phyloP scores from a whole-genome alignment of 495 filamentous ascomycete genomes.

The Neurospora sp. region DNA sequence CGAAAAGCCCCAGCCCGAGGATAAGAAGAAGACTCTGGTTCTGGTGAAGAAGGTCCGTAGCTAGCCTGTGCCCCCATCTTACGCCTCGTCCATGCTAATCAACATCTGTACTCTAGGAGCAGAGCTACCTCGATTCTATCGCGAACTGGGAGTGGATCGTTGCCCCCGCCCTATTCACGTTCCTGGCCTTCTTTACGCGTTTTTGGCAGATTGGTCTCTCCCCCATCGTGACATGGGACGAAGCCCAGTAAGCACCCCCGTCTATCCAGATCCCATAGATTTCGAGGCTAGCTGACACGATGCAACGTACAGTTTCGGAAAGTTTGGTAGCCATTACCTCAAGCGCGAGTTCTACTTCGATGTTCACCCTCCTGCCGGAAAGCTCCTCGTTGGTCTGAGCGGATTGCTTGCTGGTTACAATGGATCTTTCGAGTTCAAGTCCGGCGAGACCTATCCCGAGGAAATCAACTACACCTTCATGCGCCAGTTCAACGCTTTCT shows the following conservation, averaged over 20 bases:
- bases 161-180: slow-evolving; percentile 80
- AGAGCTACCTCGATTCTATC: slow-evolving; percentile 52
- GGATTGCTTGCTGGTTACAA: slow-evolving; percentile 96
- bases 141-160: slow-evolving; percentile 79
- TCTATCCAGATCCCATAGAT: slow-evolving; percentile 4
- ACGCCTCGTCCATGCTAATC: slow-evolving; percentile 3
- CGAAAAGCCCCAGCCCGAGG: slow-evolving; percentile 38
- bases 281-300: slow-evolving; percentile 17
- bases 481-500: slow-evolving; percentile 93
- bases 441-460: slow-evolving; percentile 85
- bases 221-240: slow-evolving; percentile 96
- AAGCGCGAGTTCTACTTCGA: slow-evolving; percentile 99
- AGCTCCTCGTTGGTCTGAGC: slow-evolving; percentile 95
- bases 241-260: slow-evolving; percentile 69
- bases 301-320: slow-evolving; percentile 65
- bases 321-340: slow-evolving; percentile 97
- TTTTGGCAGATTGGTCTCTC: slow-evolving; percentile 93
- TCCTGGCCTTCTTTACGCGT: slow-evolving; percentile 84
- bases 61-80: background rate
- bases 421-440: slow-evolving; percentile 99
- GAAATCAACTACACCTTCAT: slow-evolving; percentile 98
- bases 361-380: slow-evolving; percentile 85
- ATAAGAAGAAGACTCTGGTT: slow-evolving; percentile 50
- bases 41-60: slow-evolving; percentile 43
- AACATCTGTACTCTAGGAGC: slow-evolving; percentile 21